A percentile compares a stretch with the other conserved stretches of the same genome.
Evolutionary conservation across 148 eudicot species (phyloP).

Genomic region (Rhododendron molle): DNA sequence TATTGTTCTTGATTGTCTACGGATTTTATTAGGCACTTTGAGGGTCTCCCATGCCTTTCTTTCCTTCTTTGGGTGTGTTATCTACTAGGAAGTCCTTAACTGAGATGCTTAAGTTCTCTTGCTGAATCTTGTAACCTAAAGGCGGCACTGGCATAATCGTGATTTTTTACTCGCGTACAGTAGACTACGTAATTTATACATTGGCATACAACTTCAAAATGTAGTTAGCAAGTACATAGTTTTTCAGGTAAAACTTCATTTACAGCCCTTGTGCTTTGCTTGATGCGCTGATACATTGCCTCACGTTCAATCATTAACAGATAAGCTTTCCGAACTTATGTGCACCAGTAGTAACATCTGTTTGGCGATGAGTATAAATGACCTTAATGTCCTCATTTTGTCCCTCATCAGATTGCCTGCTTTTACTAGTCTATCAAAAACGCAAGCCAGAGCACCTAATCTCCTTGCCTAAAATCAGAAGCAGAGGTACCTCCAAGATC

Average conservation of each 20-base stretch:
- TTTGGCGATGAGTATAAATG: background rate
- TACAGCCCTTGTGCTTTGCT: background rate
- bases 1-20: background rate
- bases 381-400: background rate
- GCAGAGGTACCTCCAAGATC: background rate
- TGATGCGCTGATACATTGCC: background rate
- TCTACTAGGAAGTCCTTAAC: background rate
- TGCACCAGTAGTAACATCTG: background rate
- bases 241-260: background rate
- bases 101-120: background rate
- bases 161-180: background rate
- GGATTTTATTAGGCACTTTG: background rate
- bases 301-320: background rate
- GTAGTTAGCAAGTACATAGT: background rate
- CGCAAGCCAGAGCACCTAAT: background rate
- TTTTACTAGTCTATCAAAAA: background rate
- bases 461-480: background rate
- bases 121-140: background rate
- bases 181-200: background rate
- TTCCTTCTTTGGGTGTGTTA: background rate
- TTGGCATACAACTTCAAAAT: background rate
- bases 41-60: background rate
- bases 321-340: background rate
- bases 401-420: background rate
- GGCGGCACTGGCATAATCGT: background rate